Evolutionary conservation across 202 grass and related monocot genomes (phyloP).

Genomic region (Hordeum pubiflorum): DNA sequence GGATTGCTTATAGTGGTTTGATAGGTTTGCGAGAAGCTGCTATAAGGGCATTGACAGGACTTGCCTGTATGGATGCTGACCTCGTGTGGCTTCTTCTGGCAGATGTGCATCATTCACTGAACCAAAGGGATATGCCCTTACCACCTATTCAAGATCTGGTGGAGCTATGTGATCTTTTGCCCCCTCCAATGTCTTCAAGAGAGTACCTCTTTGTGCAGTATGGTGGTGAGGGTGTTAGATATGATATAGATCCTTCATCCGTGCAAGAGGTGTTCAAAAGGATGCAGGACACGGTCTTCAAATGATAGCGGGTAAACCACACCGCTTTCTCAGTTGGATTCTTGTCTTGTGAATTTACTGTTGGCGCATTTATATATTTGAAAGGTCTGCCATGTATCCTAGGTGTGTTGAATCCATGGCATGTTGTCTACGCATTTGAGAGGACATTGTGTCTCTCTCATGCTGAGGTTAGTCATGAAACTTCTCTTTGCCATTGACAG

Average conservation of each 20-base stretch:
- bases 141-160: conserved; percentile 34
- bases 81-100: conserved; percentile 92
- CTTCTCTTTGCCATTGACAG: neutral
- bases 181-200: conserved; percentile 45
- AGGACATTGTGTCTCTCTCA: conserved; percentile 2
- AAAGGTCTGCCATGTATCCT: neutral
- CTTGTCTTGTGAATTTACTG: neutral
- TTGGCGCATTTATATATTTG: neutral
- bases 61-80: conserved; percentile 71
- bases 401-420: conserved; percentile 2
- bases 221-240: conserved; percentile 56
- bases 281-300: conserved; percentile 28
- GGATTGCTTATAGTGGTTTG: conserved; percentile 67
- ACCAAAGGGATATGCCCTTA: conserved; percentile 40
- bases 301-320: conserved; percentile 7
- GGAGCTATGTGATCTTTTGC: conserved; percentile 60
- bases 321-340: neutral
- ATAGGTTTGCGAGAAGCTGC: conserved; percentile 58
- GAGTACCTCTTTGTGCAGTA: conserved; percentile 79
- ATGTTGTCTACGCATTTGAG: neutral
- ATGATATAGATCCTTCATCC: conserved; percentile 51
- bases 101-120: conserved; percentile 73
- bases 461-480: neutral
- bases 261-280: conserved; percentile 49
- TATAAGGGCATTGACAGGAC: conserved; percentile 55